Base-by-base conservation (phyloP, 1,284 basidiomycete species). In the Ceratobasidium sp. region DNA sequence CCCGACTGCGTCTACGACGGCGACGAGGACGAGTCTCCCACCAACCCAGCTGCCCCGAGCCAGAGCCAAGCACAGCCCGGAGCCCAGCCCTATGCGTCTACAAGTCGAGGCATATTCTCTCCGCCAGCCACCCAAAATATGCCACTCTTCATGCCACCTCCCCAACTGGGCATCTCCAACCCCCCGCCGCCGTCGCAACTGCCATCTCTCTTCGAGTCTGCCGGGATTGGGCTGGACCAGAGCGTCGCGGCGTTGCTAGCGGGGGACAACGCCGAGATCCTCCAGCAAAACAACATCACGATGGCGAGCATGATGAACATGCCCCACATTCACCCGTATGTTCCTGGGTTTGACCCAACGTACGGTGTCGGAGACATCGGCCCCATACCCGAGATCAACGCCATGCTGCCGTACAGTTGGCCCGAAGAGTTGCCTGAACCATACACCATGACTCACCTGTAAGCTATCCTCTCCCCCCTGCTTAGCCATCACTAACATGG, bases 1-100 rank as follows among this genome's bases (percentile, higher is more conserved):
- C 69, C 69, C 43, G 69, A 72, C 46, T 72, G 69, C 22, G 56
- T 72, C 9, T 72, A 72, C 16, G 74, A 61, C 53, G 62, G 74
- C 14, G 64, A 71, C 34, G 56, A 59, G 2, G 56, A 59, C 31
- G 56, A 59, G 4, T 59, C 56, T 59, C 56, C 56, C 16, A 59
- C 16, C 56, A 59, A 37, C 34, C 56, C 31, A 39, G 3, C 56
- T 59, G 19, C 34, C 9, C 29, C 54, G 6, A 34, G 22, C 16
- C 54, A 58, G 19, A 58, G 13, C 19, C 54, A 58, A 14, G 27
- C 16, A 14, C 29, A 31, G 4, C 27, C 13, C 34, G 54, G 54
- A 37, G 54, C 29, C 31, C 54, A 58, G 54, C 11, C 54, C 2
- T 58, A 58, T 58, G 31, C 29, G 2, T 58, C 54, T 16, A 14